These are phyloP conservation scores for Amanita rubescens DNA, from an alignment of 768 basidiomycete genomes.

Conservation along the genomic window DNA sequence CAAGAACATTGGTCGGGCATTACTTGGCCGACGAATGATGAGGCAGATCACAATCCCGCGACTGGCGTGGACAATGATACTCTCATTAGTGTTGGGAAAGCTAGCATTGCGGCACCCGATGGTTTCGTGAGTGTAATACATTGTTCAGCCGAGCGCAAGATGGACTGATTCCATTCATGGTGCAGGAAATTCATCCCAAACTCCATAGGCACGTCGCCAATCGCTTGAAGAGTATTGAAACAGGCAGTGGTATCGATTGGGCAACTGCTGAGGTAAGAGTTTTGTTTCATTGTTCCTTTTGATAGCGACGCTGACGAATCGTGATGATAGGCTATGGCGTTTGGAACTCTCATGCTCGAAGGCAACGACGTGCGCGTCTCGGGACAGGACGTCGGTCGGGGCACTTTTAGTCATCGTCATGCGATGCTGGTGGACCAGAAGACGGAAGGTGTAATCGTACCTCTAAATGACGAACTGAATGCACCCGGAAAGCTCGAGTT, in stretches of 20 bases:
- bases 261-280: constrained; percentile 75
- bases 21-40: constrained; percentile 53
- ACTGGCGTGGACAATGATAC: constrained; percentile 56
- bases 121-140: constrained; percentile 49
- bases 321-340: constrained; percentile 63
- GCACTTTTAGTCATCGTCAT: constrained; percentile 85
- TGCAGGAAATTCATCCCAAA: constrained; percentile 72
- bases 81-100: constrained; percentile 54
- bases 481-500: constrained; percentile 68
- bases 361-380: constrained; percentile 84
- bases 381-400: constrained; percentile 88
- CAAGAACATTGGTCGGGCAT: constrained; percentile 62
- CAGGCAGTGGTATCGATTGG: constrained; percentile 75
- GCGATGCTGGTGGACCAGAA: constrained; percentile 90
- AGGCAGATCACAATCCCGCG: constrained; percentile 46
- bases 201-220: constrained; percentile 74
- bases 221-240: constrained; percentile 61
- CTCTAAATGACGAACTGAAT: constrained; percentile 64
- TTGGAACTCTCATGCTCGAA: constrained; percentile 78
- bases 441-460: constrained; percentile 72
- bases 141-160: not conserved
- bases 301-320: not conserved
- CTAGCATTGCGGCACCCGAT: constrained; percentile 54
- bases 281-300: not conserved
- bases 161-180: constrained; percentile 6